Evolutionary conservation across 106 monocot genomes (phyloP).

Genomic region (Agapanthus africanus): DNA sequence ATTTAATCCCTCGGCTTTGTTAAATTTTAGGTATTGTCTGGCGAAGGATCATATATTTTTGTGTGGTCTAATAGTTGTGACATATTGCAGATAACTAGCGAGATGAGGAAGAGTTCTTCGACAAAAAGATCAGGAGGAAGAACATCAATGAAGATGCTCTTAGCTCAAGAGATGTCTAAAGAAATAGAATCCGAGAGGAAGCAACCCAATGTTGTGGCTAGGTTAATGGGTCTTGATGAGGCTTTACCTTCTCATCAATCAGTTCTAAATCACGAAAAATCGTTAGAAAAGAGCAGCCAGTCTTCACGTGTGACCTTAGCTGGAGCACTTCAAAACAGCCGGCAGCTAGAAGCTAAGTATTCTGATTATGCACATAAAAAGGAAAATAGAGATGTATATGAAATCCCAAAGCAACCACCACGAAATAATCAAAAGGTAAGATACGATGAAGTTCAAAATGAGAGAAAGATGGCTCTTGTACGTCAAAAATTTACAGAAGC

Average conservation of each 20-base stretch:
- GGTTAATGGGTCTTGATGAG: constrained; percentile 80
- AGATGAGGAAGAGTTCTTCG: constrained; percentile 30
- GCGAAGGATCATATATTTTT: too few species aligned
- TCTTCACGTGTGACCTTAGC: constrained; percentile 13
- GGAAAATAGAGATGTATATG: constrained; percentile 43
- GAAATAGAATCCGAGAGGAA: constrained; percentile 43
- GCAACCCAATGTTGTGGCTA: constrained; percentile 69
- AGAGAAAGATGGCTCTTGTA: constrained; percentile 77
- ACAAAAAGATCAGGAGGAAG: constrained; percentile 44
- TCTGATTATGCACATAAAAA: constrained; percentile 23
- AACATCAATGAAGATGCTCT: constrained; percentile 76
- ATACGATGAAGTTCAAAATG: constrained; percentile 21
- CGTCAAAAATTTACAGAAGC: constrained; percentile 86
- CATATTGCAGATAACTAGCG: constrained; percentile 31
- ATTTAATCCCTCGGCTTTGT: too few species aligned
- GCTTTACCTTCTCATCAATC: constrained; percentile 35
- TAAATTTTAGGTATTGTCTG: too few species aligned
- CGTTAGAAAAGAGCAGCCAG: constrained; percentile 8
- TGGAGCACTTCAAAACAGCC: constrained; percentile 19
- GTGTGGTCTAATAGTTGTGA: too few species aligned
- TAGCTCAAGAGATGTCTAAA: constrained; percentile 76
- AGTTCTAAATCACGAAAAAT: constrained; percentile 10
- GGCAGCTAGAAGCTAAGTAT: constrained; percentile 11
- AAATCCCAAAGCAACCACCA: constrained; percentile 19
- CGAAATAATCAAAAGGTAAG: too few species aligned